Percentiles rank a stretch among this genome's conserved stretches.
Evolutionary conservation across 257 asterid species (phyloP).

Genomic region (Solanum stenotomum): DNA sequence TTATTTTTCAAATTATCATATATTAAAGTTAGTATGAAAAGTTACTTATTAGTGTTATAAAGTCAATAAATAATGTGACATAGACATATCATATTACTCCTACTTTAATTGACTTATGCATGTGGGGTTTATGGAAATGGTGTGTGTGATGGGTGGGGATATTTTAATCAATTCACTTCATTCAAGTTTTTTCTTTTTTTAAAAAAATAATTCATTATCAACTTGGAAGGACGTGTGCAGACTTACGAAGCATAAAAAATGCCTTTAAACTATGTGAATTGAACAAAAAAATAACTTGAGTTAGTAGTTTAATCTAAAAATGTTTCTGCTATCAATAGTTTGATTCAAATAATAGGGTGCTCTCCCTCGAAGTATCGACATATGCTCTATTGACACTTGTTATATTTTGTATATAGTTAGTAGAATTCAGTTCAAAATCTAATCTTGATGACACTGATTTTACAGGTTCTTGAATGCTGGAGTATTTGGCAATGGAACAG

Average conservation of each 20-base stretch:
- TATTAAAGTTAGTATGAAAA: not conserved
- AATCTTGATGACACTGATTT: not conserved
- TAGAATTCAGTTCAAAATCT: not conserved
- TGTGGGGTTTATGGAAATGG: not conserved
- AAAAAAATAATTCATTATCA: not conserved
- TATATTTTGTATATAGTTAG: not conserved
- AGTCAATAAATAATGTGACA: not conserved
- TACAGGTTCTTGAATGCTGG: constrained; percentile 47
- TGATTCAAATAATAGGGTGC: not conserved
- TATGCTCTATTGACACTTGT: not conserved
- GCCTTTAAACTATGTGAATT: too few relatives aligned
- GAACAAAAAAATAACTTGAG: too few relatives aligned
- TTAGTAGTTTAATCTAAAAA: too few relatives aligned
- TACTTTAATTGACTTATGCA: not conserved
- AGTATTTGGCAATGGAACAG: constrained; percentile 30
- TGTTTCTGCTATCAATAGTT: not conserved
- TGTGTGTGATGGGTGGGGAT: not conserved
- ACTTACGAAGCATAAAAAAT: not conserved
- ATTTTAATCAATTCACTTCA: not conserved
- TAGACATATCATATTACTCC: not conserved
- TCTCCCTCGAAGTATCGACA: not conserved
- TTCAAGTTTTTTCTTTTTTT: not conserved
- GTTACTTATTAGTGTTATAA: not conserved
- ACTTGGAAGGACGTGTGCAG: not conserved
- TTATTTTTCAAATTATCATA: too few relatives aligned